Conservation (phyloP, 75 land plant genomes). For the Cryptomeria japonica region DNA sequence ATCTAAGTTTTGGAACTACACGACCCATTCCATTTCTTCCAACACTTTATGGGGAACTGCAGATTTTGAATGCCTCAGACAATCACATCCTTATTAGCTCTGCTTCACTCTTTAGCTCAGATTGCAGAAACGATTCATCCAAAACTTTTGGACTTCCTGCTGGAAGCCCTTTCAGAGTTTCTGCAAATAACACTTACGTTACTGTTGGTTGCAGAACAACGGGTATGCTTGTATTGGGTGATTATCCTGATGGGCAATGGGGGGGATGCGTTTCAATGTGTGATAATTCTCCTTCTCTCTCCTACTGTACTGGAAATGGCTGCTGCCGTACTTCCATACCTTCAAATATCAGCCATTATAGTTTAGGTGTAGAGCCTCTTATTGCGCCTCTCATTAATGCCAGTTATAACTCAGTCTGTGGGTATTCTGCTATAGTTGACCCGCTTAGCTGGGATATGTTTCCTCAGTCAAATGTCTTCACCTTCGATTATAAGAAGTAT, state of each 20-base stretch:
- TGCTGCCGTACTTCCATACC: neutral
- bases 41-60: neutral
- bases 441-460: neutral
- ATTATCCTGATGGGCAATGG: neutral
- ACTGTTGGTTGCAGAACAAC: neutral
- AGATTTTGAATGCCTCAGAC: neutral
- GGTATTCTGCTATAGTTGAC: neutral
- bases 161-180: neutral
- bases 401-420: neutral
- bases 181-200: neutral
- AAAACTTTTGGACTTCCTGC: neutral
- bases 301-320: neutral
- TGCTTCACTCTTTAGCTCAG: neutral
- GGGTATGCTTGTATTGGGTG: neutral
- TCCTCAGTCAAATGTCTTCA: neutral
- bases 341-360: neutral
- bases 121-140: neutral
- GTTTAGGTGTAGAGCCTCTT: neutral
- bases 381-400: neutral
- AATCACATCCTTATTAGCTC: neutral
- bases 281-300: neutral
- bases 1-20: neutral
- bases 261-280: neutral
- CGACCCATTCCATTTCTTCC: neutral
- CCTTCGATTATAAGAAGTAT: neutral